A percentile compares a stretch with the other conserved stretches of the same genome.
Evolutionary conservation across 495 filamentous ascomycete genomes (phyloP).

Genomic region (Daldinia loculata): DNA sequence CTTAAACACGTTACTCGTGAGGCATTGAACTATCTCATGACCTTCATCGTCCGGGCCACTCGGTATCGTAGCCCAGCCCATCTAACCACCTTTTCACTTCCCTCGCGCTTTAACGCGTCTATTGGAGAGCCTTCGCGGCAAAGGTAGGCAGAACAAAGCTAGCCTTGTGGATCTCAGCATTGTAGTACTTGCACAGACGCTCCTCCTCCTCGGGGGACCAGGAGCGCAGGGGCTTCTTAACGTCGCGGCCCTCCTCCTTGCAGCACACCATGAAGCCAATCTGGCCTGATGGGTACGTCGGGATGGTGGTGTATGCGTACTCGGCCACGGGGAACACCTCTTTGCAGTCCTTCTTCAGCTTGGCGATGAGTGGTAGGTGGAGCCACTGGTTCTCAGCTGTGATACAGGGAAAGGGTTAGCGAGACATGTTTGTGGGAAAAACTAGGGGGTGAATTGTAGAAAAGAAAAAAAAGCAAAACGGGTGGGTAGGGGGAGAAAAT

Average conservation of each 20-base stretch:
- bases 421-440: neutral
- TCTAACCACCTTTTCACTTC: neutral
- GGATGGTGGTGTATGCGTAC: conserved; percentile 99
- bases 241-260: conserved; percentile 87
- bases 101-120: conserved; percentile 10
- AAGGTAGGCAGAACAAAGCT: conserved; percentile 93
- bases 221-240: conserved; percentile 80
- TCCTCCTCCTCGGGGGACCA: conserved; percentile 90
- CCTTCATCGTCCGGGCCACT: neutral
- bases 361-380: conserved; percentile 86
- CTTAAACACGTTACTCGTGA: conserved; percentile 3
- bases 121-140: conserved; percentile 78
- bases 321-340: conserved; percentile 98
- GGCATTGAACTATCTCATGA: neutral
- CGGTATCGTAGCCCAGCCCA: neutral
- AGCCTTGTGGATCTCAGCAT: conserved; percentile 91
- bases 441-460: conserved; percentile 4
- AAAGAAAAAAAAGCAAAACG: conserved; percentile 3
- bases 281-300: conserved; percentile 98
- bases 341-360: conserved; percentile 93
- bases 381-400: conserved; percentile 99
- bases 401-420: conserved; percentile 23
- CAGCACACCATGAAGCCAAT: conserved; percentile 99
- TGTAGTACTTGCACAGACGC: conserved; percentile 93
- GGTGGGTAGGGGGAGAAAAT: neutral